phyloP scores from a whole-genome alignment of 2,329 filamentous ascomycete species.

The Curvularia verruculosa region DNA sequence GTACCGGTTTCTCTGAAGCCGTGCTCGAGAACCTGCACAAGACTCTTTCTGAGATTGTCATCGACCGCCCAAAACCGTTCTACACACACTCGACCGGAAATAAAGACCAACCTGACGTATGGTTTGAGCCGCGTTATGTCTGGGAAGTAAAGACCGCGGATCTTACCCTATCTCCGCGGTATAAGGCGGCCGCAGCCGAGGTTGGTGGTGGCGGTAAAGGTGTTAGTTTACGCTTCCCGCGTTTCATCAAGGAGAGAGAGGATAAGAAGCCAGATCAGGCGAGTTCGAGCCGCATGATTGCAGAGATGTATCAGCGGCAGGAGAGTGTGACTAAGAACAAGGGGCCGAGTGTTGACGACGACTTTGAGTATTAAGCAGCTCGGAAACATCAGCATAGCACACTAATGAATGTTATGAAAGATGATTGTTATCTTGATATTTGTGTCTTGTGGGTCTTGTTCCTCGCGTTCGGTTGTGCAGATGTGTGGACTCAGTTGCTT shows the following conservation, averaged over 20 bases:
- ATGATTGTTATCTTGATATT: background rate
- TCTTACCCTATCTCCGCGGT: conserved; percentile 87
- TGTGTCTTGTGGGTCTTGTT: background rate
- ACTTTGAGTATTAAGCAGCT: conserved; percentile 83
- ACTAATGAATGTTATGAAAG: background rate
- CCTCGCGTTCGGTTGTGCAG: background rate
- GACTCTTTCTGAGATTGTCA: conserved; percentile 75
- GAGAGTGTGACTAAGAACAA: conserved; percentile 88
- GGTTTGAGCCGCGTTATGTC: conserved; percentile 93
- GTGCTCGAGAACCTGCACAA: conserved; percentile 85
- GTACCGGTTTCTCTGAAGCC: conserved; percentile 95
- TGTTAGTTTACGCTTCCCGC: conserved; percentile 86
- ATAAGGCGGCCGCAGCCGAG: conserved; percentile 87
- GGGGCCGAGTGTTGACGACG: conserved; percentile 87
- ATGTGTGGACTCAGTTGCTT: background rate
- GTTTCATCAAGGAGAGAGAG: conserved; percentile 89
- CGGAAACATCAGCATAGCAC: background rate
- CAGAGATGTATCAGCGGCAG: conserved; percentile 96
- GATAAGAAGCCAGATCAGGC: conserved; percentile 96
- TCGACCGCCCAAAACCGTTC: conserved; percentile 91
- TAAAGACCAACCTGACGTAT: conserved; percentile 96
- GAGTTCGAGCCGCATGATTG: conserved; percentile 81
- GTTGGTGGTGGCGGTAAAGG: conserved; percentile 74
- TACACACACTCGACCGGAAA: conserved; percentile 83
- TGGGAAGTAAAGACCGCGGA: conserved; percentile 99